A percentile compares a stretch with the other conserved stretches of the same genome.
phyloP scores from a whole-genome alignment of 768 basidiomycete genomes.

The Lepiota subincarnata region DNA sequence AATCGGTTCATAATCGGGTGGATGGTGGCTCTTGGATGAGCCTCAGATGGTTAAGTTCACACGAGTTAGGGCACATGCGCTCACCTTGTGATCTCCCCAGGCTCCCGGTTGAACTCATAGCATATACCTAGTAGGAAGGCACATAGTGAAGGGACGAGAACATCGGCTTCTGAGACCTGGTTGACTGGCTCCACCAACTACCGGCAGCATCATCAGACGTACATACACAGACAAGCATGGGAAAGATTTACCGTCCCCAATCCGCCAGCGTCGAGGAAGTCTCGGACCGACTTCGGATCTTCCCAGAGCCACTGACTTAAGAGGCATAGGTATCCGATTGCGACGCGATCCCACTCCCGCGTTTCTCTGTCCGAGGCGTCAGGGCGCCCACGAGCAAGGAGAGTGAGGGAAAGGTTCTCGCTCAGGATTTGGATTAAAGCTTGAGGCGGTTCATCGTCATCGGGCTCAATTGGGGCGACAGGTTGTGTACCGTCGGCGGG shows the following conservation, averaged over 20 bases:
- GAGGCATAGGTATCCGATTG: conserved; percentile 80
- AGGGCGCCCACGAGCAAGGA: conserved; percentile 69
- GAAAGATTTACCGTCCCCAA: conserved; percentile 75
- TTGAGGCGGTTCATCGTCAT: conserved; percentile 64
- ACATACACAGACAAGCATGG: neutral
- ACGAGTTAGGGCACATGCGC: conserved; percentile 16
- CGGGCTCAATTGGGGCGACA: conserved; percentile 29
- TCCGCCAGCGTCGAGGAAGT: conserved; percentile 88
- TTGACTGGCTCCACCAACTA: conserved; percentile 95
- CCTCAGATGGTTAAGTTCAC: neutral
- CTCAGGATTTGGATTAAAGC: conserved; percentile 79
- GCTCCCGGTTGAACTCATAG: conserved; percentile 95
- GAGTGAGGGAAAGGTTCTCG: conserved; percentile 85
- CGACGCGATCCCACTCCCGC: conserved; percentile 87
- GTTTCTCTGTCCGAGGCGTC: conserved; percentile 66
- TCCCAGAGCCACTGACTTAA: conserved; percentile 97
- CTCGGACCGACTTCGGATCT: conserved; percentile 80
- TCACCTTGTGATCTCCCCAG: conserved; percentile 92
- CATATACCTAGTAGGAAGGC: conserved; percentile 90
- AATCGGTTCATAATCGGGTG: conserved; percentile 88
- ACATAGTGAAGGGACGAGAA: conserved; percentile 83
- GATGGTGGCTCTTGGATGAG: conserved; percentile 63
- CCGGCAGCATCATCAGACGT: neutral
- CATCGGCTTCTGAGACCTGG: conserved; percentile 81
- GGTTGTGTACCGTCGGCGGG: conserved; percentile 63